A percentile compares a stretch with the other conserved stretches of the same genome.
Evolutionary conservation across 805 yeast genomes (phyloP).

Genomic region (Isabelozyma rhagii): DNA sequence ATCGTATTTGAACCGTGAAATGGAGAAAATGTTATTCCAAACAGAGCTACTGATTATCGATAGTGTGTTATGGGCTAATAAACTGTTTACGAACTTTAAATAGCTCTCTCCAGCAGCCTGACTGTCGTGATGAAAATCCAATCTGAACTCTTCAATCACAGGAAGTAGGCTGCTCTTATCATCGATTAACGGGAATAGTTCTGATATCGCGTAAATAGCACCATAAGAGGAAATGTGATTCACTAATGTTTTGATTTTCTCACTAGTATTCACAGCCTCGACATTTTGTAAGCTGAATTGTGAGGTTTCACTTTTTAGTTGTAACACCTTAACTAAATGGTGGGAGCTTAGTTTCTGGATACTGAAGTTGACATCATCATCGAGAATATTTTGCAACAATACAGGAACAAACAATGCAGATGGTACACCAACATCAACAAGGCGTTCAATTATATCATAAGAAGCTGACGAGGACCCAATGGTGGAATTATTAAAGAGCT

Average conservation of each 20-base stretch:
- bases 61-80: not conserved
- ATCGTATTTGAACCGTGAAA: constrained; percentile 7
- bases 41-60: not conserved
- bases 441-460: constrained; percentile 9
- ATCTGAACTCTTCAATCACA: constrained; percentile 3
- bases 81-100: constrained; percentile 15
- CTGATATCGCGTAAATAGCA: constrained; percentile 5
- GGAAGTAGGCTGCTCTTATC: not conserved
- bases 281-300: not conserved
- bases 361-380: constrained; percentile 35
- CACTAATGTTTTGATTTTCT: not conserved
- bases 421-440: constrained; percentile 23
- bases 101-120: constrained; percentile 36
- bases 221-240: not conserved
- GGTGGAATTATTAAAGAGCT: constrained; percentile 48
- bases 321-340: constrained; percentile 19
- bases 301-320: not conserved
- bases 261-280: not conserved
- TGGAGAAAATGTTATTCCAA: constrained; percentile 16
- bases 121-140: constrained; percentile 32
- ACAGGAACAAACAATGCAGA: constrained; percentile 23
- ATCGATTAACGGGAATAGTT: not conserved
- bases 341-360: constrained; percentile 40
- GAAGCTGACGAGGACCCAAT: constrained; percentile 18
- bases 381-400: constrained; percentile 25